phyloP scores from a whole-genome alignment of 2,329 filamentous ascomycete species.

The Phoma sp. region DNA sequence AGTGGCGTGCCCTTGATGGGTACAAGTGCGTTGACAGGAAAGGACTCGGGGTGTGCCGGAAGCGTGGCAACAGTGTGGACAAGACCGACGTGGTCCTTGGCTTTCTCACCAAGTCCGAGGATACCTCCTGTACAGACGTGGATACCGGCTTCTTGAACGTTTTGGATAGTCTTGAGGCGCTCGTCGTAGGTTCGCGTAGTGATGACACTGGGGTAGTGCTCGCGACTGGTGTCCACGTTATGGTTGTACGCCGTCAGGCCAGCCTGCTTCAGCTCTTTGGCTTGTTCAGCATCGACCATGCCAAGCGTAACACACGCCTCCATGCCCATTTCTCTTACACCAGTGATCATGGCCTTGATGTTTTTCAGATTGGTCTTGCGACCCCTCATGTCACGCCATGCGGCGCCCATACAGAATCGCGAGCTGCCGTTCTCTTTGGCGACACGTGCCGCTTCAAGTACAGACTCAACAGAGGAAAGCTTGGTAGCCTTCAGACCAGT shows the following conservation, averaged over 20 bases:
- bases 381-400: constrained; percentile 92
- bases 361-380: constrained; percentile 83
- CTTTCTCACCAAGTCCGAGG: constrained; percentile 79
- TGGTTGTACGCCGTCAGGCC: constrained; percentile 93
- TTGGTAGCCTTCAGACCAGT: constrained; percentile 81
- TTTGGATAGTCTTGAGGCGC: constrained; percentile 76
- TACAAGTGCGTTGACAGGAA: constrained; percentile 89
- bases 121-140: constrained; percentile 92
- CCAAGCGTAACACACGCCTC: constrained; percentile 92
- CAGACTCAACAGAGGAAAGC: constrained; percentile 78
- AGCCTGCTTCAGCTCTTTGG: constrained; percentile 79
- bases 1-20: constrained; percentile 90
- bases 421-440: constrained; percentile 86
- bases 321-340: constrained; percentile 82
- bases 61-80: constrained; percentile 83
- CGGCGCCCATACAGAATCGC: constrained; percentile 93
- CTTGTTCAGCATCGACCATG: constrained; percentile 85
- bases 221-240: constrained; percentile 88
- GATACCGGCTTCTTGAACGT: constrained; percentile 85
- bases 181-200: constrained; percentile 88
- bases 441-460: constrained; percentile 76
- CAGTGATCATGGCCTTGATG: constrained; percentile 84
- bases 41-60: constrained; percentile 83
- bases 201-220: constrained; percentile 87
- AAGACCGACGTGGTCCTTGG: constrained; percentile 80